Percentiles rank a stretch among this genome's conserved stretches.
These are phyloP conservation scores for Chaetomium cochliodes DNA, from an alignment of 495 filamentous ascomycete genomes.

Conservation along the genomic window DNA sequence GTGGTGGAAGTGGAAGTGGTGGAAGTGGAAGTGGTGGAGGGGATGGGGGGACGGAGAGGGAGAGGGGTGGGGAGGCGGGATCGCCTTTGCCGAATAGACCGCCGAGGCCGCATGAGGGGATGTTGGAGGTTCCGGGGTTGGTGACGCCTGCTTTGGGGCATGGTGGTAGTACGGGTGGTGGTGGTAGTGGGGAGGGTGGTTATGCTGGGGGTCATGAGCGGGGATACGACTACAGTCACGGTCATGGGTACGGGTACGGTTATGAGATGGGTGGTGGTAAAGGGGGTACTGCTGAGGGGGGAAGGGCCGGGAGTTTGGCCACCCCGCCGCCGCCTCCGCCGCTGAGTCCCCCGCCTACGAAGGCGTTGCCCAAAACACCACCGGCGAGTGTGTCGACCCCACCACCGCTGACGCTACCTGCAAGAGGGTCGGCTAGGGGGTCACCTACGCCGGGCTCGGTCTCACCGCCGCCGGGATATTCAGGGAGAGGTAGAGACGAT, in stretches of 20 bases:
- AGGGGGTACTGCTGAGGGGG: no score
- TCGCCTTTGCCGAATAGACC: conserved; percentile 31
- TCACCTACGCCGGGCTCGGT: background rate
- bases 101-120: conserved; percentile 34
- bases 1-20: background rate
- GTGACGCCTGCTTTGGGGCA: conserved; percentile 27
- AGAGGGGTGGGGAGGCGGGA: no score
- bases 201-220: background rate
- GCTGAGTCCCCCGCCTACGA: conserved; percentile 26
- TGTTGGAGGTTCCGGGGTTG: conserved; percentile 36
- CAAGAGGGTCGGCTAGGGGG: background rate
- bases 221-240: no score
- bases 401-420: background rate
- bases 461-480: background rate
- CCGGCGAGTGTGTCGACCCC: background rate
- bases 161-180: background rate
- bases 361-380: conserved; percentile 18
- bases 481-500: background rate
- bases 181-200: background rate
- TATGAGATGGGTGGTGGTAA: background rate
- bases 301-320: background rate
- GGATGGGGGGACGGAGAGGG: no score
- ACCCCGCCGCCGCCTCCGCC: conserved; percentile 19
- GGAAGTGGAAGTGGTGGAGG: background rate
- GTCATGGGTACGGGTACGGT: no score